phyloP scores from a whole-genome alignment of 805 yeast genomes.

The Lipomyces orientalis region DNA sequence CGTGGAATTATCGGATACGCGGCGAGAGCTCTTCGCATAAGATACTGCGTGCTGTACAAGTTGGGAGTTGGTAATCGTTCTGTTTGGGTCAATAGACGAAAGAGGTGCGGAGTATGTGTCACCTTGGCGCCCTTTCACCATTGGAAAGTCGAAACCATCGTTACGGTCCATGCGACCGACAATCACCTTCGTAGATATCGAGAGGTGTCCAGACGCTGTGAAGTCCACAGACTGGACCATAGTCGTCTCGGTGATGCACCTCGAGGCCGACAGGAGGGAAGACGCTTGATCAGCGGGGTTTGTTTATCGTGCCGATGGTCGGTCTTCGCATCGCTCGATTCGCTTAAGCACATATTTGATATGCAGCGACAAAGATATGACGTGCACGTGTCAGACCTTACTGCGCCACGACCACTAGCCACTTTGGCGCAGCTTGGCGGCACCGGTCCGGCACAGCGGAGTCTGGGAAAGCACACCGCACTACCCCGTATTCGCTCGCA shows the following conservation, averaged over 20 bases:
- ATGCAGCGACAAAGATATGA: background rate
- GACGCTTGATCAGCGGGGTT: background rate
- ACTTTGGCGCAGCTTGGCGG: background rate
- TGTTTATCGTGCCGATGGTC: background rate
- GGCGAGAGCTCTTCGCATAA: background rate
- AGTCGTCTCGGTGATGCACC: background rate
- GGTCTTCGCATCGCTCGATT: background rate
- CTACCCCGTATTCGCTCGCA: too few relatives aligned
- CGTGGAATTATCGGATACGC: background rate
- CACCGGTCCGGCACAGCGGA: too few relatives aligned
- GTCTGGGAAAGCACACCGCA: too few relatives aligned
- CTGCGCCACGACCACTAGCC: background rate
- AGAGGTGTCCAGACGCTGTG: background rate
- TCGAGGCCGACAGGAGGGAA: background rate
- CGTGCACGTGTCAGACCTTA: background rate
- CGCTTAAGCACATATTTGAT: background rate
- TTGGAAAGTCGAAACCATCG: background rate
- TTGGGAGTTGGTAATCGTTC: background rate
- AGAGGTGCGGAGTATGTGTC: background rate
- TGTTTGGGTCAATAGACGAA: background rate
- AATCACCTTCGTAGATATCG: background rate
- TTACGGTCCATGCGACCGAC: background rate
- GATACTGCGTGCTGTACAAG: background rate
- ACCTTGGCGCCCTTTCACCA: background rate
- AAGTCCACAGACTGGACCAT: slow-evolving; percentile 3